Evolutionary conservation across 2,329 filamentous ascomycete genomes (phyloP).

Genomic region (Microdochium trichocladiopsis): DNA sequence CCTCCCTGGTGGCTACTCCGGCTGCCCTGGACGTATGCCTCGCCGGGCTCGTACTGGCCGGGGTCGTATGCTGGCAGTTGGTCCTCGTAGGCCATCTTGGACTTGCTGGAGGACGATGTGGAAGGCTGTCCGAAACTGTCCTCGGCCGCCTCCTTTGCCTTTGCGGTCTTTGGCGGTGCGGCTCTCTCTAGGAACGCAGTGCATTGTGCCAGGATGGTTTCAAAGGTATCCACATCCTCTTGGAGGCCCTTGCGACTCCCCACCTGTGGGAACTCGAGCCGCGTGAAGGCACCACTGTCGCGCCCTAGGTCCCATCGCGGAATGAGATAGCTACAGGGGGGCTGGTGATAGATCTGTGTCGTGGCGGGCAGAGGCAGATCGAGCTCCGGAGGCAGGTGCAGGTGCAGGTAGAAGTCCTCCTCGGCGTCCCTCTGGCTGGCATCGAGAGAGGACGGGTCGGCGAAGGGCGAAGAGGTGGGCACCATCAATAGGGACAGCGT

Average conservation of each 20-base stretch:
- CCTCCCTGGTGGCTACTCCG: slow-evolving; percentile 53
- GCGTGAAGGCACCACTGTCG: slow-evolving; percentile 82
- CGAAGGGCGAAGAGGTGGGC: slow-evolving; percentile 72
- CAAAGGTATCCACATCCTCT: slow-evolving; percentile 92
- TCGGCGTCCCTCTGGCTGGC: slow-evolving; percentile 49
- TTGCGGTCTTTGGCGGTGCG: slow-evolving; percentile 44
- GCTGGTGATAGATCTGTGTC: slow-evolving; percentile 95
- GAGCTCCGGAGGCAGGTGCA: slow-evolving; percentile 89
- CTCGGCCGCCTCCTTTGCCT: slow-evolving; percentile 11
- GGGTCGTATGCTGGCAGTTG: slow-evolving; percentile 69
- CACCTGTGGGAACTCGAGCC: slow-evolving; percentile 78
- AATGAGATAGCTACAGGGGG: slow-evolving; percentile 86
- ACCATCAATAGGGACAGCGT: slow-evolving; percentile 95
- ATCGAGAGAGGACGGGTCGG: slow-evolving; percentile 45
- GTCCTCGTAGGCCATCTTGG: slow-evolving; percentile 32
- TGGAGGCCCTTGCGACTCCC: slow-evolving; percentile 69
- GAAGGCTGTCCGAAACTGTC: background rate
- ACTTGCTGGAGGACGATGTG: slow-evolving; percentile 24
- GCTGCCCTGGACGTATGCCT: slow-evolving; percentile 64
- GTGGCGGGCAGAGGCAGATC: slow-evolving; percentile 90
- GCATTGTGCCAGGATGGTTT: slow-evolving; percentile 96
- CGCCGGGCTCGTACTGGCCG: slow-evolving; percentile 68
- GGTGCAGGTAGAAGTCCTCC: slow-evolving; percentile 94
- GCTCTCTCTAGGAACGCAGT: slow-evolving; percentile 90
- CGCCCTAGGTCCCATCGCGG: slow-evolving; percentile 91